Base-by-base conservation (phyloP, 306 rosid species). In the Ochetophila trinervis region DNA sequence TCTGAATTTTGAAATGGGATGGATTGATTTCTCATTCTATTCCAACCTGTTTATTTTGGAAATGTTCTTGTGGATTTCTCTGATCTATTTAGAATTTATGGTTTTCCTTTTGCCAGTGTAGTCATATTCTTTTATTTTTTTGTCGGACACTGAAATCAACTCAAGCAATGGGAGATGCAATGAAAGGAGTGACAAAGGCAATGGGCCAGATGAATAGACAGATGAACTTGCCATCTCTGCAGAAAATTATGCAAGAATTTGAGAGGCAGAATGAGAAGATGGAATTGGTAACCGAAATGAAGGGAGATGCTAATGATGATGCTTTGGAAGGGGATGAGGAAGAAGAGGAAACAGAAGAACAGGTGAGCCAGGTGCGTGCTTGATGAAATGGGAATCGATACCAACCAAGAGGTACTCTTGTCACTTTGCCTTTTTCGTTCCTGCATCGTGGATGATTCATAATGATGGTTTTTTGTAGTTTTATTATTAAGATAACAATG, bases 121-220 rank as follows among this genome's bases (percentile, higher is more conserved):
- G 54, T 60, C 58, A 60, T 45, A 50, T 65, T 65, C 34, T 42
- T 40, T 34, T 47, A 27, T 27, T 27, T 20, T 62, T 2, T 58
- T 21, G 70, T 48, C 78, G 88, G 97, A 91, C 98, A 2, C 70
- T 91, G 77, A 91, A 88, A 76, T 91, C 98, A 19, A 91, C 98
- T 53, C 98, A 87, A 83, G 91, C 98, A 1, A 91, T 91, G 98
- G 96, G 98, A 13, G 96, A 91, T 77, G 98, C 98, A 40, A 91
- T 91, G 98, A 91, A 91, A 76, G 98, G 98, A 40, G 98, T 91
- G 76, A 91, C 98, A 8, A 91, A 91, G 80, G 98, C 98, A 59
- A 91, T 91, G 98, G 98, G 98, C 24, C 96, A 88, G 79, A 88
- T 91, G 97, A 91, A 91, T 76, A 83, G 97, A 70, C 91, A 80